These are phyloP conservation scores for Vachellia collinsii DNA, from an alignment of 306 rosid genomes.

Conservation along the genomic window DNA sequence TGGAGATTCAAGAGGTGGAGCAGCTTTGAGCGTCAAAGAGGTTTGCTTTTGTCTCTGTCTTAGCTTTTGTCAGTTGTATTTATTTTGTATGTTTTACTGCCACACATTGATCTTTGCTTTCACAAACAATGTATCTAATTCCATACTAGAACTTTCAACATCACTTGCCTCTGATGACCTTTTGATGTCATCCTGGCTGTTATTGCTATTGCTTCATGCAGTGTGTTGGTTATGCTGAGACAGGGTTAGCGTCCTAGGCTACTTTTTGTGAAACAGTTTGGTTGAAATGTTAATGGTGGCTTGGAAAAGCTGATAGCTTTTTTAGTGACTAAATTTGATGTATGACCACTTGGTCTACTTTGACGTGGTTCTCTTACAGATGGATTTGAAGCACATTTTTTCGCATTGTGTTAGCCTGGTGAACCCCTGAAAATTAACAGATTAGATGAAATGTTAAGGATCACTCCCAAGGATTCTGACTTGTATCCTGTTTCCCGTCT, in stretches of 20 bases:
- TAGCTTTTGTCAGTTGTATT: conserved; percentile 13
- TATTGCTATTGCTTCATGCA: conserved; percentile 25
- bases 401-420: conserved; percentile 12
- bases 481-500: conserved; percentile 3
- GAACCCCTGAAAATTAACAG: neutral
- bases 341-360: neutral
- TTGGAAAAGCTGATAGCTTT: conserved; percentile 26
- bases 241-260: conserved; percentile 3
- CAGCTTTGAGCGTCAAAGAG: conserved; percentile 99
- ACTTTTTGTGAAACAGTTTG: conserved; percentile 6
- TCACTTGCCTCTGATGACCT: conserved; percentile 8
- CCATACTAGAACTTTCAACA: conserved; percentile 26
- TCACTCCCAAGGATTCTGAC: conserved; percentile 21
- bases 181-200: conserved; percentile 10
- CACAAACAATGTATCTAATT: conserved; percentile 11
- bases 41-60: conserved; percentile 44
- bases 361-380: conserved; percentile 20
- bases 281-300: conserved; percentile 4
- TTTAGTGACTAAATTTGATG: neutral
- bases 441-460: conserved; percentile 11
- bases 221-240: conserved; percentile 16
- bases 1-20: conserved; percentile 99
- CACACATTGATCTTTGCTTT: conserved; percentile 10
- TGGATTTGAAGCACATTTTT: conserved; percentile 24
- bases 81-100: conserved; percentile 28